Base-by-base conservation (phyloP, 208 protist genomes). In the Strigomonas galati region DNA sequence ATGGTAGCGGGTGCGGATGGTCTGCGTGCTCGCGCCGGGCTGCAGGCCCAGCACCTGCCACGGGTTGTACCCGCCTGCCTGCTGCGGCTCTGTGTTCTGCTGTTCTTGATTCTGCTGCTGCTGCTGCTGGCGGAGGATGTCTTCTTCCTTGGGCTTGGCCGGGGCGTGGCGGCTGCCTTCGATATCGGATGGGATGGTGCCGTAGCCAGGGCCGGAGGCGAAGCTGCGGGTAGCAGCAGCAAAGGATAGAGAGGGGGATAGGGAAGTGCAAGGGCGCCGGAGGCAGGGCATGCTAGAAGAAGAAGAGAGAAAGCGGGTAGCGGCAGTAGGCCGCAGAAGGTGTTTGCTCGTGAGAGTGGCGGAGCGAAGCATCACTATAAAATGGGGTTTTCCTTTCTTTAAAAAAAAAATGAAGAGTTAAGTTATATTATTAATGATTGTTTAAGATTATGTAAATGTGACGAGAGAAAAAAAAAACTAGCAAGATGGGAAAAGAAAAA, bases 11-110 rank as follows among this genome's bases (percentile, higher is more conserved):
- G 85, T 60, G 19, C 90, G 82, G 19, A 95, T 73, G n/a, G 77
- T 84, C 51, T 93, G 84, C 1, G 74, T 72, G 0, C 85, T 82
- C 23, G 80, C 84, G n/a, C 87, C 87, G 0, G 85, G 66, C 72
- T 86, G 84, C 49, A 95, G 66, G 15, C 87, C 87, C 19, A 95
- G 77, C 54, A 95, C 87, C 52, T 80, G 75, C 85, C 87, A 95
- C 23, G 90, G 90, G 66, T 93, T 84, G 79, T 95, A 95, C n/a
- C 79, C 85, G 24, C 62, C 71, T 21, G 82, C 78, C 31, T 79
- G 53, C 26, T 77, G 75, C 66, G 78, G 69, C 60, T 78, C 70
- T 0, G 61, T 71, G 4, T 53, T 69, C 14, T 60, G 59, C n/a
- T 58, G 64, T 46, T 59, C 60, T 28, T 69, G 74, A 53, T 82